Conservation (phyloP, 176 grass and related monocot genomes). For the Neostapfia colusana region DNA sequence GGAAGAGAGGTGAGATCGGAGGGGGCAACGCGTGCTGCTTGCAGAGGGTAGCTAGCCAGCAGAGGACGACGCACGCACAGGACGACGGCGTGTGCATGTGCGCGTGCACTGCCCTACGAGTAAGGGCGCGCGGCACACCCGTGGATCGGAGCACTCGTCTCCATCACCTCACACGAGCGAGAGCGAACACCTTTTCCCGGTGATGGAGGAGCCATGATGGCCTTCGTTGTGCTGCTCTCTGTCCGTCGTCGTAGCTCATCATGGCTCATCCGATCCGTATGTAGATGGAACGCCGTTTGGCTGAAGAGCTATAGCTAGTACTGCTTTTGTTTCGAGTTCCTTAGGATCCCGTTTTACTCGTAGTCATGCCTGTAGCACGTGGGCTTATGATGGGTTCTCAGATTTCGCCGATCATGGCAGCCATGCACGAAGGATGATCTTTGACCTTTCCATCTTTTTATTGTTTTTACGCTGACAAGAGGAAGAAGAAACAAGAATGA, state of each 20-base stretch:
- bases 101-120: constrained; percentile 17
- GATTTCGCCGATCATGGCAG: constrained; percentile 29
- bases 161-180: constrained; percentile 26
- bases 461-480: too few relatives aligned
- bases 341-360: too few relatives aligned
- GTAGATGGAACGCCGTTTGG: too few relatives aligned
- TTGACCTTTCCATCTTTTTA: neutral
- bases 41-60: neutral
- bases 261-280: constrained; percentile 9
- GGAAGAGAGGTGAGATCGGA: neutral
- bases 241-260: constrained; percentile 17
- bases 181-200: constrained; percentile 18
- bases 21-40: constrained; percentile 16
- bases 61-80: neutral
- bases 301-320: too few relatives aligned
- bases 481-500: too few relatives aligned
- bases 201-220: constrained; percentile 52
- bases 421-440: constrained; percentile 11
- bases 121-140: neutral
- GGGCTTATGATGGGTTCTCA: neutral
- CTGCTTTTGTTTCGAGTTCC: too few relatives aligned
- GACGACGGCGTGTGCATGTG: constrained; percentile 8
- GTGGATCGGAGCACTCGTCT: constrained; percentile 21
- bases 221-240: neutral
- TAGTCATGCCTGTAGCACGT: too few relatives aligned